A percentile compares a stretch with the other conserved stretches of the same genome.
These are phyloP conservation scores for Chloranthus sessilifolius DNA, from an alignment of 164 flowering plant genomes.

Conservation along the genomic window DNA sequence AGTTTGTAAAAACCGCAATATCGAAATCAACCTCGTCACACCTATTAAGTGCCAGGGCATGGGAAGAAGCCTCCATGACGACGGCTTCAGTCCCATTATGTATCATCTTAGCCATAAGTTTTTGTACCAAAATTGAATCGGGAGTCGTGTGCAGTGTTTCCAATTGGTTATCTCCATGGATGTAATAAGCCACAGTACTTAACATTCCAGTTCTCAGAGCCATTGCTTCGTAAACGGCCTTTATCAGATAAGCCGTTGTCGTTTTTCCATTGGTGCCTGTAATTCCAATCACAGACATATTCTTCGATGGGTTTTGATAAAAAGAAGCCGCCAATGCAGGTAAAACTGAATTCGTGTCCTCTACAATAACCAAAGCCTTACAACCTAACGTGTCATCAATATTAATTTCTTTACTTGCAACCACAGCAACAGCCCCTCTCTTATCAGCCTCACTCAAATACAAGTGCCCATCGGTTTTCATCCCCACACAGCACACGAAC, in stretches of 20 bases:
- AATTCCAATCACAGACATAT: constrained; percentile 87
- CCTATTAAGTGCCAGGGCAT: constrained; percentile 60
- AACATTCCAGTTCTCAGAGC: constrained; percentile 91
- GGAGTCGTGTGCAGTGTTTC: constrained; percentile 51
- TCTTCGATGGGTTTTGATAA: constrained; percentile 65
- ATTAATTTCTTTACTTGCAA: constrained; percentile 86
- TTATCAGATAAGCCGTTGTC: constrained; percentile 65
- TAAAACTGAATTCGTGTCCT: constrained; percentile 75
- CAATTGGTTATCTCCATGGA: constrained; percentile 83
- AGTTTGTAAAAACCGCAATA: constrained; percentile 82
- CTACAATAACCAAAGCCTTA: constrained; percentile 89
- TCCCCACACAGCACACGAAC: constrained; percentile 86
- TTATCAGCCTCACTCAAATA: constrained; percentile 85
- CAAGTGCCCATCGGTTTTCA: constrained; percentile 80
- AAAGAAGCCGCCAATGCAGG: constrained; percentile 77
- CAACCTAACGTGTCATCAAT: constrained; percentile 84
- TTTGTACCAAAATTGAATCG: constrained; percentile 83
- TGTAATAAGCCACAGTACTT: constrained; percentile 60
- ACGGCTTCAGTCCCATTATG: constrained; percentile 96
- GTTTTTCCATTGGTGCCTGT: constrained; percentile 92
- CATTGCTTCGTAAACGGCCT: constrained; percentile 88
- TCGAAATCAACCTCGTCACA: constrained; percentile 88
- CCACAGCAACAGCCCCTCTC: constrained; percentile 97
- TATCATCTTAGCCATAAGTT: constrained; percentile 89
- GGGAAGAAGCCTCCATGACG: constrained; percentile 87